Conservation (phyloP, 208 protist genomes). For the Perkinsela sp. region DNA sequence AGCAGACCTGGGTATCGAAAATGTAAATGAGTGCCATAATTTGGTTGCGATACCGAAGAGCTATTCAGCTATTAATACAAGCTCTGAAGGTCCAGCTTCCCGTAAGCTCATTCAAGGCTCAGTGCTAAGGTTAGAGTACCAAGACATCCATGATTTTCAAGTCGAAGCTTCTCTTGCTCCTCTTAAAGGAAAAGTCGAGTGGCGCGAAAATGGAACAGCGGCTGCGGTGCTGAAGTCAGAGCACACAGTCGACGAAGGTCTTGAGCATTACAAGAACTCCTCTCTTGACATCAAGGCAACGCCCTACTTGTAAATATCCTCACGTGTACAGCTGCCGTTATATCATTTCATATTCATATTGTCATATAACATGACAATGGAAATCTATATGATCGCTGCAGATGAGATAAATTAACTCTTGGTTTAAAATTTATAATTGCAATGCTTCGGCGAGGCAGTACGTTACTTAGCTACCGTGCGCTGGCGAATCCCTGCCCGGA, state of each 20-base stretch:
- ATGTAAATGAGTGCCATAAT: not conserved
- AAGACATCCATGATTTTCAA: not conserved
- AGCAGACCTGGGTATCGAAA: conserved; percentile 11
- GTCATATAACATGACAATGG: too few relatives aligned
- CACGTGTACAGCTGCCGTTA: too few relatives aligned
- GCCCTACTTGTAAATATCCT: not conserved
- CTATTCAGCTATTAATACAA: not conserved
- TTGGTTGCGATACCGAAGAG: not conserved
- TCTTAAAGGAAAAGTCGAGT: not conserved
- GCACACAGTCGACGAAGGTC: not conserved
- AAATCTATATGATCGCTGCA: too few relatives aligned
- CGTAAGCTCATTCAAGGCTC: not conserved
- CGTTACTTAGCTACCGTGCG: not conserved
- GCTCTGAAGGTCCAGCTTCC: not conserved
- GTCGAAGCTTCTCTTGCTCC: not conserved
- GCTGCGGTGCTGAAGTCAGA: not conserved
- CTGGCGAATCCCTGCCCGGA: not conserved
- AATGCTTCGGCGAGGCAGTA: not conserved
- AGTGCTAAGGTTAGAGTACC: not conserved
- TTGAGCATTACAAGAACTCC: not conserved
- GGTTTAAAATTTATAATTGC: not conserved
- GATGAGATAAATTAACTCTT: too few relatives aligned
- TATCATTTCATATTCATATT: too few relatives aligned
- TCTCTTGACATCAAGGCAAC: not conserved
- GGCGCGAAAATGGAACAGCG: not conserved